These are phyloP conservation scores for Thielaviopsis ethacetica DNA, from an alignment of 2,329 filamentous ascomycete genomes.

Conservation along the genomic window DNA sequence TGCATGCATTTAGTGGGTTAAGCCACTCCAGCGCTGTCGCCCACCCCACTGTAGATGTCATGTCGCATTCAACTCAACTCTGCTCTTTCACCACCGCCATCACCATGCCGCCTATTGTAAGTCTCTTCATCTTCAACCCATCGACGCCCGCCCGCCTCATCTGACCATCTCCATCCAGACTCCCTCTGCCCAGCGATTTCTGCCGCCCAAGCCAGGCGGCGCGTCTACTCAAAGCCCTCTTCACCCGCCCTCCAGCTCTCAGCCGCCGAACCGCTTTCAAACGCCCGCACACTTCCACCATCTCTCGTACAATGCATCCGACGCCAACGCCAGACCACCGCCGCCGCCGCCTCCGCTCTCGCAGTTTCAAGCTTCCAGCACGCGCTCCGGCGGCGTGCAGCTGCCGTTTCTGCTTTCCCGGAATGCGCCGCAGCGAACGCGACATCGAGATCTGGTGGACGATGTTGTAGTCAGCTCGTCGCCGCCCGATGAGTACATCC, in stretches of 20 bases:
- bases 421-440: not conserved
- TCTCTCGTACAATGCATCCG: not conserved
- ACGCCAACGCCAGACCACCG: no score
- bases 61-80: not conserved
- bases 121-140: not conserved
- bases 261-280: not conserved
- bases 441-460: conserved; percentile 3
- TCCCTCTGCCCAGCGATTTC: not conserved
- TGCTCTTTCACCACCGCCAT: not conserved
- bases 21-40: not conserved
- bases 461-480: conserved; percentile 1
- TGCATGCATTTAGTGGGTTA: not conserved
- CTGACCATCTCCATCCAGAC: not conserved
- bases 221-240: not conserved
- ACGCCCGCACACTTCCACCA: not conserved
- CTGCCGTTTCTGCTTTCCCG: not conserved
- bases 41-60: not conserved
- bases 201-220: not conserved
- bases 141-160: not conserved
- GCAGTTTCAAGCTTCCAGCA: not conserved
- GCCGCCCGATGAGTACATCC: not conserved
- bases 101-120: not conserved
- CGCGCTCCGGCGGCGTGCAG: not conserved
- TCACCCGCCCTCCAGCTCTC: not conserved
- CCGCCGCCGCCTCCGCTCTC: not conserved